Base-by-base conservation (phyloP, 2,329 filamentous ascomycete genomes). In the Xylariaceae sp. region DNA sequence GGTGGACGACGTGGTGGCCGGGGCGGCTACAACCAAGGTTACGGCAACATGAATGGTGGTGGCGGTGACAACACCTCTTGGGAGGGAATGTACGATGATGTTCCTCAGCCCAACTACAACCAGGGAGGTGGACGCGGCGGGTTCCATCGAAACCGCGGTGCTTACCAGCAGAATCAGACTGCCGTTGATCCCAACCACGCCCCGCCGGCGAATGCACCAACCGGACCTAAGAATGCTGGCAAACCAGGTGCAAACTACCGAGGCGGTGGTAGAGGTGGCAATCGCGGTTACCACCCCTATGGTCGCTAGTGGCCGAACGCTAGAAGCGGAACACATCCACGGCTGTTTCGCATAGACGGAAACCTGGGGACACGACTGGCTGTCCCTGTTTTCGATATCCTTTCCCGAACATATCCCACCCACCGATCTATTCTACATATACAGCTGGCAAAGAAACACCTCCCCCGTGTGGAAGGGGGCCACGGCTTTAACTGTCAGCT, bases 81-180 rank as follows among this genome's bases (percentile, higher is more conserved):
- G 92, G 93, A 97, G 73, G 93, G 93, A 69, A 96, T 96, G 92
- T 97, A 97, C 73, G 93, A 97, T 72, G 93, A 97, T 72, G 90
- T 92, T 1, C 92, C 92, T 13, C 90, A 93, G 71, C 90, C 90
- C 4, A 87, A 87, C 67, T 82, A 87, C 66, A 79, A 76, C 67
- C 74, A 74, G 58, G 77, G 79, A 65, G 75, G 74, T 64, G 75
- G 74, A 66, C 74, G 75, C 68, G 74, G 74, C 59, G 76, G 74
- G 45, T 74, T 74, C 59, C 71, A 75, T 55, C 74, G 77, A 56
- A 69, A 67, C 47, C 64, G 71, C 39, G 72, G 73, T 34, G 75
- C 73, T 44, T 69, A 71, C 53, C 69, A 73, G 53, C 71, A 73
- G 37, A 75, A 73, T 54, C 72, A 75, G 47, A 72, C 75, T 50